Base-by-base conservation (phyloP, 768 basidiomycete genomes). In the Mycena haematopus region DNA sequence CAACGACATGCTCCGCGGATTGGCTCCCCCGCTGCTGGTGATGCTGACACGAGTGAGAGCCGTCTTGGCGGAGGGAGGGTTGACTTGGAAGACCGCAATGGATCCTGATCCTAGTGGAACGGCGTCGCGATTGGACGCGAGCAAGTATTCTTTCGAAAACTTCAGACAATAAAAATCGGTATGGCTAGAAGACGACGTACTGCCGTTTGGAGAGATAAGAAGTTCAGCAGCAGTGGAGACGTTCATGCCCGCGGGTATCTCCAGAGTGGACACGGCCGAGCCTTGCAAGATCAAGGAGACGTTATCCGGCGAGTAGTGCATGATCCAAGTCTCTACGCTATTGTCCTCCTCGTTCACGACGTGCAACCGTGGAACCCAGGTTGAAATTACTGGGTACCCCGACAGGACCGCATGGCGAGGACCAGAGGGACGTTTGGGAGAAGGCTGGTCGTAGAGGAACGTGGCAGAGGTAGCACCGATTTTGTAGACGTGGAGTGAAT, bases 301-400 rank as follows among this genome's bases (percentile, higher is more conserved):
- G 15, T 63, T 63, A 29, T 63, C 49, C 9, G 15, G 56, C 10
- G 52, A 52, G 38, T 63, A 63, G 27, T 63, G 62, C 62, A 63
- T 63, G 27, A 58, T 58, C 62, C 62, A 63, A 24, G 62, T 63
- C 45, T 63, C 62, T 2, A 63, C 62, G 27, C 56, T 58, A 33
- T 63, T 63, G 56, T 63, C 62, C 46, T 63, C 62, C 21, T 63
- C 62, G 13, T 63, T 63, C 6, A 63, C 51, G 8, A 63, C 62
- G 24, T 63, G 62, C 52, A 63, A 15, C 27, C 62, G 40, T 5
- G 62, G 62, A 17, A 63, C 17, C 62, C 62, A 63, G 36, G 47
- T 27, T 0, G 50, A 7, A 25, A 63, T 35, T 5, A 58, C 52
- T 13, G 62, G 62, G 33, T 38, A 63, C 29, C 62, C 62, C 1